Conservation (phyloP, 164 flowering plant species). For the Vitis rotundifolia region DNA sequence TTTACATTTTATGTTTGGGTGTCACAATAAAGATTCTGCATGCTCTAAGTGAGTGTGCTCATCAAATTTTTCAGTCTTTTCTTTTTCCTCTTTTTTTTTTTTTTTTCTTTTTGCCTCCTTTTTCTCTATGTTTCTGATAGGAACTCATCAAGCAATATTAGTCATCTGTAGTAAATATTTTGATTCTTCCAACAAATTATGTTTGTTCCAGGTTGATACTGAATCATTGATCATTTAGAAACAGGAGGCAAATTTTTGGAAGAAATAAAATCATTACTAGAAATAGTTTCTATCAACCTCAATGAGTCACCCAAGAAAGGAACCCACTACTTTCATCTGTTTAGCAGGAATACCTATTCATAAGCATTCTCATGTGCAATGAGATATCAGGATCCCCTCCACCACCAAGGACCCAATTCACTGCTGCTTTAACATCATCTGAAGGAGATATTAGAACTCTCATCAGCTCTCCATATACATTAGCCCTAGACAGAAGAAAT, state of each 20-base stretch:
- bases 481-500: constrained; percentile 52
- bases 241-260: too few species aligned
- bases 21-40: too few species aligned
- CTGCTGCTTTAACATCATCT: constrained; percentile 67
- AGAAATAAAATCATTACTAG: too few species aligned
- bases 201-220: background rate
- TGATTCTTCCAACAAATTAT: background rate
- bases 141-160: too few species aligned
- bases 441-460: constrained; percentile 79
- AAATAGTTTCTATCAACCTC: too few species aligned
- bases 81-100: too few species aligned
- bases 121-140: too few species aligned
- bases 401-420: constrained; percentile 69
- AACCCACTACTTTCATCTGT: background rate
- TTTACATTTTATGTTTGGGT: too few species aligned
- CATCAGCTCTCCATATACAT: constrained; percentile 93
- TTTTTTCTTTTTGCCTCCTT: too few species aligned
- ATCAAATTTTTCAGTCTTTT: too few species aligned
- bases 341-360: constrained; percentile 57
- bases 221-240: too few species aligned
- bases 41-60: too few species aligned
- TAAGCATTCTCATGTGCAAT: constrained; percentile 95
- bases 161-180: background rate
- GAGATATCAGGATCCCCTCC: constrained; percentile 74
- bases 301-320: background rate